Percentiles rank a stretch among this genome's conserved stretches.
Conservation (phyloP, 345 rosid genomes). For the Dipteronia dyeriana region DNA sequence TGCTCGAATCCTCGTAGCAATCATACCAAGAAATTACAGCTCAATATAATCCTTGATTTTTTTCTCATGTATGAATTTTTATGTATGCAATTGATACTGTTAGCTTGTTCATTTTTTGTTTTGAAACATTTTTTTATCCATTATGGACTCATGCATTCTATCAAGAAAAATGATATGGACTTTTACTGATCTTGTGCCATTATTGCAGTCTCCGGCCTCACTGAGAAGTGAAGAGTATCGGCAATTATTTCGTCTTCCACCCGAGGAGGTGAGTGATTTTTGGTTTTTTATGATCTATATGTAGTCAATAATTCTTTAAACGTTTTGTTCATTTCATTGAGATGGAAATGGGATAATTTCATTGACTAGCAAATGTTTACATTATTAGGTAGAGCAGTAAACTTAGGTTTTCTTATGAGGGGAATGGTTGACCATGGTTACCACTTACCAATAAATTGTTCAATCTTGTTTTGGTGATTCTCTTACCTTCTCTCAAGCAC, state of each 20-base stretch:
- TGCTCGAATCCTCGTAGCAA: background rate
- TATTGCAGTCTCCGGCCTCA: slow-evolving; percentile 45
- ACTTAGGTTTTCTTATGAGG: no score
- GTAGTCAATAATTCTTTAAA: background rate
- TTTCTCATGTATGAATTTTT: background rate
- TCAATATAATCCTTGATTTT: background rate
- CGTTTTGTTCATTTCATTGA: background rate
- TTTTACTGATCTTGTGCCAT: slow-evolving; percentile 2
- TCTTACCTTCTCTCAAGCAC: background rate
- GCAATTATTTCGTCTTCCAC: slow-evolving; percentile 79
- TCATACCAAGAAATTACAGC: background rate
- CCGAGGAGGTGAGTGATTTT: slow-evolving; percentile 63
- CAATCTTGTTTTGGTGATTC: background rate
- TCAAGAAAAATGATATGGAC: background rate
- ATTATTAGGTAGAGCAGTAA: background rate
- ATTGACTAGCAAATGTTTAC: background rate
- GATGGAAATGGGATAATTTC: background rate
- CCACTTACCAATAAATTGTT: background rate
- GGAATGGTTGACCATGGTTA: no score
- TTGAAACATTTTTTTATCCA: background rate
- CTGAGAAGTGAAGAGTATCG: slow-evolving; percentile 84
- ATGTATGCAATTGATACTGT: background rate
- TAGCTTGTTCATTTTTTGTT: background rate
- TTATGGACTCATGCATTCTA: slow-evolving; percentile 3
- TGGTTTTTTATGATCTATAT: background rate